phyloP scores from a whole-genome alignment of 2,329 filamentous ascomycete species.

The Geosmithia morbida region DNA sequence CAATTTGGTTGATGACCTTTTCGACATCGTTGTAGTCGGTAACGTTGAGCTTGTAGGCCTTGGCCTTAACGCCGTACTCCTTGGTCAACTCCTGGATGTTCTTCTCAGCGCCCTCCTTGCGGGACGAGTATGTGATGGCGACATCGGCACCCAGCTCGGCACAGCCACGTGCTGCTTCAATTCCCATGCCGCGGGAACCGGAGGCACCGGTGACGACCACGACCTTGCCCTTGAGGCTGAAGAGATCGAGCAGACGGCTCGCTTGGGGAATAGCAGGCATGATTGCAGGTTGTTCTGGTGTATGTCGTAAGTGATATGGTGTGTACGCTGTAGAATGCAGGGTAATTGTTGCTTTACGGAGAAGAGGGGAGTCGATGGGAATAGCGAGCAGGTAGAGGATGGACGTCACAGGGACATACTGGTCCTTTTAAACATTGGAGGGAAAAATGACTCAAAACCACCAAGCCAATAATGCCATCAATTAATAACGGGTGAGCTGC shows the following conservation, averaged over 20 bases:
- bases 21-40: constrained; percentile 28
- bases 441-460: background rate
- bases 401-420: background rate
- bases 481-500: background rate
- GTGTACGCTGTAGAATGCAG: background rate
- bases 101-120: constrained; percentile 45
- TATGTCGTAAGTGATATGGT: background rate
- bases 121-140: constrained; percentile 52
- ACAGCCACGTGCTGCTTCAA: constrained; percentile 45
- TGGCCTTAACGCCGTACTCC: constrained; percentile 47
- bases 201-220: constrained; percentile 51
- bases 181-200: constrained; percentile 49
- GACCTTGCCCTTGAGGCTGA: constrained; percentile 49
- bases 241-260: constrained; percentile 42
- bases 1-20: constrained; percentile 36
- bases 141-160: constrained; percentile 53
- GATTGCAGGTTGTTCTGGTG: constrained; percentile 2
- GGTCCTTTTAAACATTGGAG: background rate
- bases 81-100: constrained; percentile 45
- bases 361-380: background rate
- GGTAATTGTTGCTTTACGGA: background rate
- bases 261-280: constrained; percentile 41
- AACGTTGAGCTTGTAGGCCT: constrained; percentile 34
- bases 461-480: background rate
- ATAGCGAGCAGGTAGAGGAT: background rate